Conservation (phyloP, 306 rosid species). For the Castanospermum australe region DNA sequence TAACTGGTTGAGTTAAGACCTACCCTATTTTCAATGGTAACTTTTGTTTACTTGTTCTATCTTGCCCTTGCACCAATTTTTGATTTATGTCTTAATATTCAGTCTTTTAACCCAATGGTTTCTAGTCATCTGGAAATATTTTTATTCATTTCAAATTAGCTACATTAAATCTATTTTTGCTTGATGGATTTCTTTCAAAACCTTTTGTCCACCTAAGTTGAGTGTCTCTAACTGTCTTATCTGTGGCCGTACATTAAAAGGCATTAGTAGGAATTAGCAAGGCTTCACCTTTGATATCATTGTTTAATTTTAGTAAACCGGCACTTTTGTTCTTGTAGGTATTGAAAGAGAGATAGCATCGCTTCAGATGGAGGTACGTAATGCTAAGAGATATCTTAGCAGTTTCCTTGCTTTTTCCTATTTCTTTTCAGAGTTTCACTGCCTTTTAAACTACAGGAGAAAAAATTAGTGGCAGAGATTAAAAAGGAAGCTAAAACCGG, state of each 20-base stretch:
- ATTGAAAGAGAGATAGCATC: slow-evolving; percentile 91
- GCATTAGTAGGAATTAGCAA: neutral
- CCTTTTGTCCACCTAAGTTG: neutral
- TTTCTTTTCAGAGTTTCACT: slow-evolving; percentile 19
- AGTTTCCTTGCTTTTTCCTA: neutral
- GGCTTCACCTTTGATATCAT: neutral
- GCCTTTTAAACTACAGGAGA: slow-evolving; percentile 61
- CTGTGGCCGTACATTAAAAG: neutral
- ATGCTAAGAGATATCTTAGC: neutral
- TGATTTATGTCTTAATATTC: neutral
- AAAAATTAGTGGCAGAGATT: slow-evolving; percentile 89
- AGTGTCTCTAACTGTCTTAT: neutral
- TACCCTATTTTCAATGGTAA: neutral
- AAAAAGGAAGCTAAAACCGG: slow-evolving; percentile 89
- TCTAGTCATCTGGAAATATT: neutral
- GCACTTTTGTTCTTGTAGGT: slow-evolving; percentile 43
- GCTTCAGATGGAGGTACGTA: slow-evolving; percentile 83
- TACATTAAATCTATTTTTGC: neutral
- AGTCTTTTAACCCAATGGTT: neutral
- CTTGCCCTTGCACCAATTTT: neutral
- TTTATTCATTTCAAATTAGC: neutral
- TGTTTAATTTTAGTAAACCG: neutral
- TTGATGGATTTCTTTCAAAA: neutral
- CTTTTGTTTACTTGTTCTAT: neutral
- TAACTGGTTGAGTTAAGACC: neutral